phyloP scores from a whole-genome alignment of 768 basidiomycete genomes.

The Tephrocybe sp. region DNA sequence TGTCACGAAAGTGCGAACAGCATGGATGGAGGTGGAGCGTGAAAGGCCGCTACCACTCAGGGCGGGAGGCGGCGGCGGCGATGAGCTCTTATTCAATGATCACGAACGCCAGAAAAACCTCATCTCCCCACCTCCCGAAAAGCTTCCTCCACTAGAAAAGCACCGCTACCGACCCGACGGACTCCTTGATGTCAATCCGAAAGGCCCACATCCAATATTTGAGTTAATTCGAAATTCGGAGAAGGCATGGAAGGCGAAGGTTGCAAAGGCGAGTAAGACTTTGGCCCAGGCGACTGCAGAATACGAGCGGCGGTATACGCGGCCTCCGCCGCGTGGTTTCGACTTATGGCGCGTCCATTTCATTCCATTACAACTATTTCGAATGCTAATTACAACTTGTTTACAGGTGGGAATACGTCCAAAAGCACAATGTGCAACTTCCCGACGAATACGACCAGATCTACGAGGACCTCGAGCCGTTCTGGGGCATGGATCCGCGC shows the following conservation, averaged over 20 bases:
- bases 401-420: slow-evolving; percentile 46
- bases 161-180: slow-evolving; percentile 39
- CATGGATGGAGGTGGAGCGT: slow-evolving; percentile 1
- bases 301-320: slow-evolving; percentile 71
- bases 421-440: slow-evolving; percentile 64
- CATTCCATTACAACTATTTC: slow-evolving; percentile 15
- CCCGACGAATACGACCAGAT: slow-evolving; percentile 85
- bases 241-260: slow-evolving; percentile 54
- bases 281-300: slow-evolving; percentile 74
- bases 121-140: slow-evolving; percentile 1
- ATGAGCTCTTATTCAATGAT: background rate
- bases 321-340: slow-evolving; percentile 81
- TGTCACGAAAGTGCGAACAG: background rate
- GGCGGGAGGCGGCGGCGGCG: background rate
- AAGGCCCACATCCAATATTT: slow-evolving; percentile 70
- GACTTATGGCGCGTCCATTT: slow-evolving; percentile 67
- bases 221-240: slow-evolving; percentile 74
- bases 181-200: slow-evolving; percentile 37
- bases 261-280: slow-evolving; percentile 68
- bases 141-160: slow-evolving; percentile 16
- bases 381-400: background rate
- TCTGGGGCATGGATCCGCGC: slow-evolving; percentile 58
- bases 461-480: slow-evolving; percentile 71
- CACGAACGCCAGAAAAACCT: background rate
- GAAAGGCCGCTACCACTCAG: background rate